Evolutionary conservation across 2,329 filamentous ascomycete species (phyloP), one percentile per base, ranked within the genome.

Genomic region (Peltaster fructicola): DNA sequence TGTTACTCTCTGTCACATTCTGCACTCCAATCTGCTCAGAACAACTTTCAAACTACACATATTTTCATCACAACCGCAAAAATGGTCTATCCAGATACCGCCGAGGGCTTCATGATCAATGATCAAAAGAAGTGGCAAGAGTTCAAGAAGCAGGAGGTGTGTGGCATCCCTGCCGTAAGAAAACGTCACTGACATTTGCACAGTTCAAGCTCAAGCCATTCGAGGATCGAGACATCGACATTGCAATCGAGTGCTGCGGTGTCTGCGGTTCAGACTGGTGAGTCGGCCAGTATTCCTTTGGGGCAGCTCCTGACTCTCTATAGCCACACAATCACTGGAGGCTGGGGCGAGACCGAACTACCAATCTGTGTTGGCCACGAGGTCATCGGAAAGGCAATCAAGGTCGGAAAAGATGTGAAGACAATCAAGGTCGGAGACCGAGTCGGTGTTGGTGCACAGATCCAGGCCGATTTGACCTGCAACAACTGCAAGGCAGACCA

Each of bases 151-250:
- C 51, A 63, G 45, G 56, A 59, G 36, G 63, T 68, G 41, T 31
- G 51, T 39, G 4, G 9, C 5, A 9, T 10, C 7, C 19, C 17
- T 22, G 3, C 13, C 8, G 8, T 15, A n/a, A 15, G 14, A 14
- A 14, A 7, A 5, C 17, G 9, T 4, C n/a, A 11, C 24, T 27
- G 16, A 32, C 24, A 20, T 14, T 51, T 26, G 11, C 14, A 19
- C 24, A 84, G 59, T 81, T 80, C 59, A 66, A 72, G 39, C 71
- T 84, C 30, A 88, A 90, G 59, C 76, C 77, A 10, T 90, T 90
- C 48, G 79, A 74, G 36, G 78, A 84, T 48, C 66, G 79, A 52
- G 81, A 92, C 47, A 69, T 92, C 41, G 81, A 91, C 48, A 68
- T 92, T 53, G 76, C 84, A 59, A 74, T 92, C 42, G 72, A 82